Percentiles rank a stretch among this genome's conserved stretches.
phyloP scores from a whole-genome alignment of 805 yeast species.

The Metschnikowia gruessii region DNA sequence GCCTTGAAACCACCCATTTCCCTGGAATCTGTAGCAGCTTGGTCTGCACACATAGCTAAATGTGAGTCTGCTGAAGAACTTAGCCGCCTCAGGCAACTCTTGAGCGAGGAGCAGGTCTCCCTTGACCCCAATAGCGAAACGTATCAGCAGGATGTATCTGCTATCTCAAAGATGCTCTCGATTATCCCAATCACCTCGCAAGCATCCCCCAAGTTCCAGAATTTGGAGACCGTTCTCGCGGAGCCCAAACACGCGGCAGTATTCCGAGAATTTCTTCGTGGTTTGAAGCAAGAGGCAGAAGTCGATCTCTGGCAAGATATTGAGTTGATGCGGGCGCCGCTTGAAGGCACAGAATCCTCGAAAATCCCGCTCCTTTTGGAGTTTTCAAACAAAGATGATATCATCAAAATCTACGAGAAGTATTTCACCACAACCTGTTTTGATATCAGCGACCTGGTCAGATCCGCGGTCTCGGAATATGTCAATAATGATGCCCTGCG shows the following conservation, averaged over 20 bases:
- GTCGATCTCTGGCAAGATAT: conserved; percentile 67
- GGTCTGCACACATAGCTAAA: conserved; percentile 4
- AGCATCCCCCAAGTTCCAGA: background rate
- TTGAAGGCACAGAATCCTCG: conserved; percentile 46
- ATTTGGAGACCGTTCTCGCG: conserved; percentile 11
- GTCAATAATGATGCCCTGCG: conserved; percentile 9
- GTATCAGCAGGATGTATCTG: background rate
- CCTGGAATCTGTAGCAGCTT: conserved; percentile 1
- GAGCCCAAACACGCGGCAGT: conserved; percentile 11
- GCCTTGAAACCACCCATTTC: conserved; percentile 7
- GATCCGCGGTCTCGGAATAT: conserved; percentile 8
- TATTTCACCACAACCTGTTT: conserved; percentile 34
- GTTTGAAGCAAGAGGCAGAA: conserved; percentile 11
- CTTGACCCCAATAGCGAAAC: background rate
- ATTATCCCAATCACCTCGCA: background rate
- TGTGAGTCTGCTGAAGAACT: conserved; percentile 1
- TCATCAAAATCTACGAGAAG: conserved; percentile 45
- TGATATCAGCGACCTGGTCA: background rate
- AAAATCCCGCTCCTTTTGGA: conserved; percentile 39
- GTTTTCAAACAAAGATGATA: conserved; percentile 50
- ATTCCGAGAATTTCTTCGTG: conserved; percentile 17
- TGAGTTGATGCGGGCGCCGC: conserved; percentile 67
- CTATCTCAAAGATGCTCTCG: conserved; percentile 2
- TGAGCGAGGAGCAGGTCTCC: conserved; percentile 1
- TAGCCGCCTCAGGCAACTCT: background rate